Percentiles rank a stretch among this genome's conserved stretches.
phyloP scores from a whole-genome alignment of 169 alveolate species.

The Plasmodium berghei region DNA sequence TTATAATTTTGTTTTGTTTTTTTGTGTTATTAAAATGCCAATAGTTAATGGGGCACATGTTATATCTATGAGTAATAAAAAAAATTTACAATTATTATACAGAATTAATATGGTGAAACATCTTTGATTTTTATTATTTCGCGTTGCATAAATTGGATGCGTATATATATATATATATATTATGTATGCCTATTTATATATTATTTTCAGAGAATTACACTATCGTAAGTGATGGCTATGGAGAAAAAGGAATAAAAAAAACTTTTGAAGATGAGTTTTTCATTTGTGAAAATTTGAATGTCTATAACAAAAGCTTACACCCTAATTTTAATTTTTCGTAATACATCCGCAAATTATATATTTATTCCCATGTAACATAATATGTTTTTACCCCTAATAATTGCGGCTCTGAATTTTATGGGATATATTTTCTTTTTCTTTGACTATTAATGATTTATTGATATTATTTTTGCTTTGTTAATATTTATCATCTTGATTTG shows the following conservation, averaged over 20 bases:
- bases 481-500: background rate
- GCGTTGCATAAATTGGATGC: background rate
- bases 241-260: constrained; percentile 82
- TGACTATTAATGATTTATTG: background rate
- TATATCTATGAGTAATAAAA: constrained; percentile 68
- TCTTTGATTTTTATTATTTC: background rate
- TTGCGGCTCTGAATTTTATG: background rate
- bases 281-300: constrained; percentile 72
- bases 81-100: background rate
- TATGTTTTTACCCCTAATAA: background rate
- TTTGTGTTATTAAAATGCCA: constrained; percentile 42
- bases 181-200: constrained; percentile 12
- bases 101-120: background rate
- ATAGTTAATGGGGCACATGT: constrained; percentile 66
- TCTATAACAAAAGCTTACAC: constrained; percentile 52
- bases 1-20: background rate
- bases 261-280: constrained; percentile 82
- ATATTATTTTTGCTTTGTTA: background rate
- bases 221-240: constrained; percentile 74
- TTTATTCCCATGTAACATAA: constrained; percentile 3
- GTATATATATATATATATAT: background rate
- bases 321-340: constrained; percentile 72
- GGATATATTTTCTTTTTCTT: background rate
- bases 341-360: background rate
- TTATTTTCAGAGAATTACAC: constrained; percentile 56